phyloP scores from a whole-genome alignment of 78 protist genomes.

The Guillardia theta region DNA sequence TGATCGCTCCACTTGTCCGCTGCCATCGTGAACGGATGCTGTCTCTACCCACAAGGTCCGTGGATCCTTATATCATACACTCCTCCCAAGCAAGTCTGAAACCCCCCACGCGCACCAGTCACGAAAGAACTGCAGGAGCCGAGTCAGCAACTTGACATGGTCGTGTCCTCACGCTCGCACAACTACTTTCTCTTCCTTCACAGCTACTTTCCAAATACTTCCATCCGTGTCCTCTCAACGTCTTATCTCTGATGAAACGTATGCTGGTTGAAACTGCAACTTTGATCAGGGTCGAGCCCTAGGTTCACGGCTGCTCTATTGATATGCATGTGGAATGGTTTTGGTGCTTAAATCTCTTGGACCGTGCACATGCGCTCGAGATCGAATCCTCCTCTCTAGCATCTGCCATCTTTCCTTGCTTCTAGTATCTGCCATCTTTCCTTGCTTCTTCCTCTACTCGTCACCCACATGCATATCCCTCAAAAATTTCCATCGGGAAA shows the following conservation, averaged over 20 bases:
- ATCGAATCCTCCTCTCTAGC: background rate
- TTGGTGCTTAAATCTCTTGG: background rate
- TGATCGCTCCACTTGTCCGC: constrained; percentile 26
- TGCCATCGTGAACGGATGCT: background rate
- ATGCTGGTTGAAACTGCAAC: background rate
- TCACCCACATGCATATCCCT: background rate
- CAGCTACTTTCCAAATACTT: too few species aligned
- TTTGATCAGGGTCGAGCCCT: too few species aligned
- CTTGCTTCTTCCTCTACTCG: background rate
- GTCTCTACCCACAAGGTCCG: background rate
- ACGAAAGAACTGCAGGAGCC: background rate
- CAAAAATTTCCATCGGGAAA: background rate
- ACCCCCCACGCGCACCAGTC: background rate
- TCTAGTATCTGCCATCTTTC: background rate
- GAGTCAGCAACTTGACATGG: background rate
- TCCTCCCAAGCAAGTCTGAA: background rate
- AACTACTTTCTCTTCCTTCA: too few species aligned
- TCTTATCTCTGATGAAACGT: background rate
- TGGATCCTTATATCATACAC: background rate
- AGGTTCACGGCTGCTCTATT: too few species aligned
- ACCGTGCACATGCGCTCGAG: background rate
- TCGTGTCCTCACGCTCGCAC: too few species aligned
- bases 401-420: background rate
- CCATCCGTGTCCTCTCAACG: too few species aligned
- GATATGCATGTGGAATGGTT: background rate